phyloP scores from a whole-genome alignment of 257 asterid species.

The Capsicum rhomboideum region DNA sequence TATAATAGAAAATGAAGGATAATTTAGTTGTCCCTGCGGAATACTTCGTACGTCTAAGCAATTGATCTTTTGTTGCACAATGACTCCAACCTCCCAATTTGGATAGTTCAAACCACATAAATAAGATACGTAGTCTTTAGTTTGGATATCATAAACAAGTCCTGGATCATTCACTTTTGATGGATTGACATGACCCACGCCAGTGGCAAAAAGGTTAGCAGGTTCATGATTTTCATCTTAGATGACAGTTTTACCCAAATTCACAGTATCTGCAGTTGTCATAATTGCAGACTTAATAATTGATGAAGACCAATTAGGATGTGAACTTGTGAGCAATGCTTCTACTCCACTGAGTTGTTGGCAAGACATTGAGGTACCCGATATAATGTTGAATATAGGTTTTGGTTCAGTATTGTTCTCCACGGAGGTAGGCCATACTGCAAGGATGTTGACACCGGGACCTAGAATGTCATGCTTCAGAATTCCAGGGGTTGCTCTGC shows the following conservation, averaged over 20 bases:
- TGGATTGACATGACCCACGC: slow-evolving; percentile 27
- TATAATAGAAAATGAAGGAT: slow-evolving; percentile 6
- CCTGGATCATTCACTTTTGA: slow-evolving; percentile 21
- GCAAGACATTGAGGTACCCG: slow-evolving; percentile 31
- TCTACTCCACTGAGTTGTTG: slow-evolving; percentile 15
- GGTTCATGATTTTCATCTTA: not conserved
- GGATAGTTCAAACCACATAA: slow-evolving; percentile 10
- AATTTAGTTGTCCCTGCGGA: slow-evolving; percentile 17
- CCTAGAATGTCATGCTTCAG: not conserved
- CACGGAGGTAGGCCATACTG: not conserved
- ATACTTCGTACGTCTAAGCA: not conserved
- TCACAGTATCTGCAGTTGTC: slow-evolving; percentile 10
- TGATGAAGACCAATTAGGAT: slow-evolving; percentile 30
- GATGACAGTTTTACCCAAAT: not conserved
- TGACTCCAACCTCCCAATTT: not conserved
- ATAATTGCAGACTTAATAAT: slow-evolving; percentile 27
- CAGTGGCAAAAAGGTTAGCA: slow-evolving; percentile 18
- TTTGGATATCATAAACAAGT: not conserved
- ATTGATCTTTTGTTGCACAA: not conserved
- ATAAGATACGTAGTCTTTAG: not conserved
- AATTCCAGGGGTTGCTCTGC: slow-evolving; percentile 5
- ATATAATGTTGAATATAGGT: slow-evolving; percentile 8
- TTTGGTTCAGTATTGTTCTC: slow-evolving; percentile 8
- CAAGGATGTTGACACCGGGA: not conserved
- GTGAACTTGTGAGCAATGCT: slow-evolving; percentile 12